These are phyloP conservation scores for Agastache rugosa DNA, from an alignment of 257 asterid genomes.

Conservation along the genomic window DNA sequence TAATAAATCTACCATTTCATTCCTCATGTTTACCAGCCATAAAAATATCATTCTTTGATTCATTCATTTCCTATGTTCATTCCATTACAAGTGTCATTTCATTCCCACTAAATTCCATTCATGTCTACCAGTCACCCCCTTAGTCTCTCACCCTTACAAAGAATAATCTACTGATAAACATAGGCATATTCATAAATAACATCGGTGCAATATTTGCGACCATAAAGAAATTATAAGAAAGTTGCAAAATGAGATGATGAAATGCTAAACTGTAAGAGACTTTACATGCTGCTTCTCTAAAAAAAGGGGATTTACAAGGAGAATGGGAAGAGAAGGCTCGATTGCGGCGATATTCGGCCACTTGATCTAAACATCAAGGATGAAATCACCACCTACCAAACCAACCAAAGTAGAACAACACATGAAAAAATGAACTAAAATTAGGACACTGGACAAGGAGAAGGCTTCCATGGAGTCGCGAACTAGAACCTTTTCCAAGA, in stretches of 20 bases:
- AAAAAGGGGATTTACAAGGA: slow-evolving; percentile 33
- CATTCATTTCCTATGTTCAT: too few relatives aligned
- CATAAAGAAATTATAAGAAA: background rate
- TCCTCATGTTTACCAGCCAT: too few relatives aligned
- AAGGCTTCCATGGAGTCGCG: background rate
- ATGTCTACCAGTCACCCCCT: too few relatives aligned
- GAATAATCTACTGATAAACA: too few relatives aligned
- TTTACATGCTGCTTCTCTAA: slow-evolving; percentile 7
- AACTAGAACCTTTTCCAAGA: slow-evolving; percentile 1
- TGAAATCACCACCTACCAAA: background rate
- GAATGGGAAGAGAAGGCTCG: background rate
- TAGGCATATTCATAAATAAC: background rate
- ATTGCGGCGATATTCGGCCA: background rate
- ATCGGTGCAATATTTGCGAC: background rate
- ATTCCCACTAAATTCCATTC: too few relatives aligned
- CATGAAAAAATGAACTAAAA: slow-evolving; percentile 17
- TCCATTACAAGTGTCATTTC: too few relatives aligned
- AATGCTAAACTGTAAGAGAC: background rate
- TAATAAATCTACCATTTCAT: too few relatives aligned
- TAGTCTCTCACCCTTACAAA: too few relatives aligned
- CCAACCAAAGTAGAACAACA: slow-evolving; percentile 6
- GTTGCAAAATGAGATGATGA: background rate
- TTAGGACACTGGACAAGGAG: background rate
- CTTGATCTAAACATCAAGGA: background rate
- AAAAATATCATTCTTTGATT: too few relatives aligned